phyloP scores from a whole-genome alignment of 257 asterid genomes.

The Voacanga thouarsii region DNA sequence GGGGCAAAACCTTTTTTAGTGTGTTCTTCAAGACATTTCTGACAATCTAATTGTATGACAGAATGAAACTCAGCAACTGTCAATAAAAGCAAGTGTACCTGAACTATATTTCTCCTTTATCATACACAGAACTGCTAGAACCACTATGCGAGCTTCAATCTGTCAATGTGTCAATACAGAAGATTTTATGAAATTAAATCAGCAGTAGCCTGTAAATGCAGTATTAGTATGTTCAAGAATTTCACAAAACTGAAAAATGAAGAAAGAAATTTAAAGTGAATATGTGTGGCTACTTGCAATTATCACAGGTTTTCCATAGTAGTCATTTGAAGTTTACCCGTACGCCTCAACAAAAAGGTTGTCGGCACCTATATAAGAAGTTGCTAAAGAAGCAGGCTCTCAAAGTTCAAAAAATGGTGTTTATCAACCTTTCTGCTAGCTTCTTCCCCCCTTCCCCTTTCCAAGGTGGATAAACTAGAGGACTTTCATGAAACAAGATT shows the following conservation, averaged over 20 bases:
- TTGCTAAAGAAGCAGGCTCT: background rate
- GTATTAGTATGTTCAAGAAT: background rate
- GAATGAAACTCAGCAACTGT: background rate
- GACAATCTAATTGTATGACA: background rate
- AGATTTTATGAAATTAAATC: conserved; percentile 18
- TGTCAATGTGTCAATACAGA: conserved; percentile 27
- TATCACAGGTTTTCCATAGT: background rate
- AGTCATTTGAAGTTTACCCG: background rate
- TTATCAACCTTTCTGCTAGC: background rate
- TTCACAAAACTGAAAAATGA: background rate
- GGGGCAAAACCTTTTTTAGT: background rate
- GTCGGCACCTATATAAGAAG: background rate
- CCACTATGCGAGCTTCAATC: conserved; percentile 91
- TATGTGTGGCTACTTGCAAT: background rate
- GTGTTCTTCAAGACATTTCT: conserved; percentile 1
- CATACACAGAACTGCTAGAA: conserved; percentile 88
- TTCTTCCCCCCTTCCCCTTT: background rate
- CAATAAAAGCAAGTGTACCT: conserved; percentile 34
- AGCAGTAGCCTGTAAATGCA: background rate
- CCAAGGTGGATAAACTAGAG: background rate
- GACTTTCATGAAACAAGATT: background rate
- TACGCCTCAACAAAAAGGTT: background rate
- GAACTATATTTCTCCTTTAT: conserved; percentile 62
- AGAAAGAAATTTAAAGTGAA: background rate
- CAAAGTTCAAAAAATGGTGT: background rate